phyloP scores from a whole-genome alignment of 2,329 filamentous ascomycete species.

The Trichophaea hybrida region DNA sequence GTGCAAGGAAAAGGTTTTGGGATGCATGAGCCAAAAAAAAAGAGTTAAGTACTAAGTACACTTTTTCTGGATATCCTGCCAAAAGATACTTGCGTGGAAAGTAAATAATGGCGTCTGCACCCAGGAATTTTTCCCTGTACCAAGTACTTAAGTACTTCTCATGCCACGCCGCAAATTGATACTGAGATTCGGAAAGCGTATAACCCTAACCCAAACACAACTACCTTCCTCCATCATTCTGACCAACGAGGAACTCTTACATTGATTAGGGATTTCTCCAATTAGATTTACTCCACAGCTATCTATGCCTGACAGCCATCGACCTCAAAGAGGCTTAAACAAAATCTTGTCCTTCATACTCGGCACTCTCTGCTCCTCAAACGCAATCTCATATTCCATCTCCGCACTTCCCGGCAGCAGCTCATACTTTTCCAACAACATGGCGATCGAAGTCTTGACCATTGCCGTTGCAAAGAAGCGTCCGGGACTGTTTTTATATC shows the following conservation, averaged over 20 bases:
- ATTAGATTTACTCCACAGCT: neutral
- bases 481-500: neutral
- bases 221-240: too few species aligned
- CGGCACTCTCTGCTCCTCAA: slow-evolving; percentile 1
- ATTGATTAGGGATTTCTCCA: neutral
- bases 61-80: too few species aligned
- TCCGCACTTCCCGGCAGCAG: neutral
- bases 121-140: too few species aligned
- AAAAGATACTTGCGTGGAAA: too few species aligned
- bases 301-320: neutral
- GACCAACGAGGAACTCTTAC: neutral
- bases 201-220: too few species aligned
- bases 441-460: neutral
- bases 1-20: too few species aligned
- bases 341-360: neutral
- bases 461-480: neutral
- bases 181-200: too few species aligned
- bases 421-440: neutral
- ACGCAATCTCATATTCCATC: neutral
- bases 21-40: too few species aligned
- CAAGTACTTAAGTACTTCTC: too few species aligned
- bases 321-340: neutral
- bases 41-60: too few species aligned
- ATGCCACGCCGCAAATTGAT: too few species aligned
- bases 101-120: too few species aligned